These are phyloP conservation scores for Quercus engelmannii DNA, from an alignment of 306 rosid species.

Conservation along the genomic window DNA sequence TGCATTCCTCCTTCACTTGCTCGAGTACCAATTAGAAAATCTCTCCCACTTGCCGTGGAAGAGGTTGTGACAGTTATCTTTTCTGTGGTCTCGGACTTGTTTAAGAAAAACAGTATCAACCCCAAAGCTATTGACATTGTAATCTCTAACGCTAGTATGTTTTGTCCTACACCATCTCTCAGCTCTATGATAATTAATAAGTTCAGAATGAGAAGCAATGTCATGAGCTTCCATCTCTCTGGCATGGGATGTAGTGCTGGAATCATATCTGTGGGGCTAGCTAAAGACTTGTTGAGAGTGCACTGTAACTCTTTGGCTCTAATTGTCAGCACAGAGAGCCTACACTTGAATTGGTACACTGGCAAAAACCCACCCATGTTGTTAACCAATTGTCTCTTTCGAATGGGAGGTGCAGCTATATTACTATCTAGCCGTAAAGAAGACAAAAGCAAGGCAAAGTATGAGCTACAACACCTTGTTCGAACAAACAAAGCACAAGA, in stretches of 20 bases:
- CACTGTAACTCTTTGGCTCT: conserved; percentile 52
- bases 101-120: conserved; percentile 36
- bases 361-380: conserved; percentile 58
- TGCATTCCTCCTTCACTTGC: conserved; percentile 37
- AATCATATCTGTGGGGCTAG: conserved; percentile 42
- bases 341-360: conserved; percentile 48
- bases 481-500: conserved; percentile 60
- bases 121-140: conserved; percentile 50
- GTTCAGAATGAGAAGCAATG: conserved; percentile 50
- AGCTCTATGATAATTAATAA: conserved; percentile 47
- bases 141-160: conserved; percentile 41
- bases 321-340: conserved; percentile 51
- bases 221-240: conserved; percentile 51
- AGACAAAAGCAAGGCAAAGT: conserved; percentile 50
- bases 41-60: conserved; percentile 37
- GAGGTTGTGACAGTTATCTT: conserved; percentile 44
- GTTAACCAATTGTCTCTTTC: conserved; percentile 58
- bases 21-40: conserved; percentile 30
- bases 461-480: conserved; percentile 40
- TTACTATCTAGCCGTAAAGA: conserved; percentile 44
- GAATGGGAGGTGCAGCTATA: conserved; percentile 66
- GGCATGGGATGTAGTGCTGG: conserved; percentile 83
- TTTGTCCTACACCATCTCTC: conserved; percentile 57
- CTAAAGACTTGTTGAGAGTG: conserved; percentile 56
- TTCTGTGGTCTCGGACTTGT: conserved; percentile 29